Percentiles rank a stretch among this genome's conserved stretches.
These are phyloP conservation scores for Hypoxylon sp. DNA, from an alignment of 2,329 filamentous ascomycete genomes.

Conservation along the genomic window DNA sequence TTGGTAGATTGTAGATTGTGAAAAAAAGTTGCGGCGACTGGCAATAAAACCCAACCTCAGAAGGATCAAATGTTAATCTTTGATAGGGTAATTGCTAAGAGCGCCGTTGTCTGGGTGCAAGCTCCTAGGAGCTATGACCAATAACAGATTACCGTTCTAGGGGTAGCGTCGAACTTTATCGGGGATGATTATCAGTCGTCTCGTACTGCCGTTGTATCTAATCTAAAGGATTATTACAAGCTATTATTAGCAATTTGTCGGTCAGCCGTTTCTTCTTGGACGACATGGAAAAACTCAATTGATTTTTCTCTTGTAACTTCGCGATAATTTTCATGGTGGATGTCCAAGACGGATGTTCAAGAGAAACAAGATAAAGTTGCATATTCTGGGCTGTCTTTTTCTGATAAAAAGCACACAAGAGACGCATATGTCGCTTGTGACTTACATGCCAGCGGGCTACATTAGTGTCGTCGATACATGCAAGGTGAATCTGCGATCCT, in stretches of 20 bases:
- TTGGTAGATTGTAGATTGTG: not conserved
- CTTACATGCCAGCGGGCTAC: constrained; percentile 45
- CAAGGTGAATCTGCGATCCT: constrained; percentile 29
- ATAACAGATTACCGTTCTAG: constrained; percentile 52
- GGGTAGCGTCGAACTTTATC: constrained; percentile 42
- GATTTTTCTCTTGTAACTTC: constrained; percentile 37
- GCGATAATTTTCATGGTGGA: constrained; percentile 49
- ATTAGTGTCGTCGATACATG: constrained; percentile 34
- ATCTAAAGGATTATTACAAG: constrained; percentile 22
- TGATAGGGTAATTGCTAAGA: constrained; percentile 17
- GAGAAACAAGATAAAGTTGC: constrained; percentile 29
- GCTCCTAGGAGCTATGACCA: constrained; percentile 51
- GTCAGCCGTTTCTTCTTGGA: constrained; percentile 46
- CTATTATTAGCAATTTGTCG: constrained; percentile 26
- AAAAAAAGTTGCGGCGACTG: constrained; percentile 12
- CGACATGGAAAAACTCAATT: constrained; percentile 35
- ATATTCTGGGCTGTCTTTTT: constrained; percentile 33
- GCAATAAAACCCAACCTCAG: constrained; percentile 5
- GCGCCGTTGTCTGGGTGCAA: constrained; percentile 48
- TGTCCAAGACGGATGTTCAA: constrained; percentile 24
- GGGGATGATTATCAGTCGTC: constrained; percentile 17
- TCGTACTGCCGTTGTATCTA: constrained; percentile 20
- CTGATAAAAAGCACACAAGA: constrained; percentile 46
- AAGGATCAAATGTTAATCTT: constrained; percentile 17
- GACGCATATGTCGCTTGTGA: constrained; percentile 37